Percentiles rank a stretch among this genome's conserved stretches.
phyloP scores from a whole-genome alignment of 345 rosid species.

The Brassica nigra region DNA sequence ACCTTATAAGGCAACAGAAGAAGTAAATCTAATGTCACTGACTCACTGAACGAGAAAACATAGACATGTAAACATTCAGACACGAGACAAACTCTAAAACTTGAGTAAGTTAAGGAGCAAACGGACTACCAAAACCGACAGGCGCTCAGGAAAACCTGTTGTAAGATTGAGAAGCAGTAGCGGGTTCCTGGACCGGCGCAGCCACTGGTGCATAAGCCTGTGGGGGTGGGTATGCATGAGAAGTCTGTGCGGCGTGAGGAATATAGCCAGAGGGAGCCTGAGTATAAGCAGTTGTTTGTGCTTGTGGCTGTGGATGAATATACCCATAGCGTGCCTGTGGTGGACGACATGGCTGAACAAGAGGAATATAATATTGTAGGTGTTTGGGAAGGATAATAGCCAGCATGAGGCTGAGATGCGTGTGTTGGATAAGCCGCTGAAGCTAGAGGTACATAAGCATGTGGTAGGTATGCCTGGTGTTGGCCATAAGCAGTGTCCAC shows the following conservation, averaged over 20 bases:
- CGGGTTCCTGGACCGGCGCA: conserved; percentile 56
- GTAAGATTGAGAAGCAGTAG: conserved; percentile 58
- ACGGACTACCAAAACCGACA: not conserved
- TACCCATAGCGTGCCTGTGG: conserved; percentile 68
- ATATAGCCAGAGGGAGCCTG: not conserved
- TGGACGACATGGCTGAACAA: conserved; percentile 28
- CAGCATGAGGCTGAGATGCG: conserved; percentile 41
- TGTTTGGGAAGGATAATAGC: conserved; percentile 65
- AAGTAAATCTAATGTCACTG: conserved; percentile 9
- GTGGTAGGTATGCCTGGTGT: conserved; percentile 52
- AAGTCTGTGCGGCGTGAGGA: conserved; percentile 76
- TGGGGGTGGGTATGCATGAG: conserved; percentile 60
- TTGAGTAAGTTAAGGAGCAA: conserved; percentile 8
- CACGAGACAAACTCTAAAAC: conserved; percentile 17
- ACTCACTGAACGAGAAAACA: not conserved
- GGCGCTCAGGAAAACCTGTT: conserved; percentile 55
- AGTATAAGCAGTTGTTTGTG: conserved; percentile 38
- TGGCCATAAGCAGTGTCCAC: conserved; percentile 91
- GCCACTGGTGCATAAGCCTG: conserved; percentile 61
- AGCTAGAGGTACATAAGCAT: too few species aligned
- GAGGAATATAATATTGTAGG: conserved; percentile 36
- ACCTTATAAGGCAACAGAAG: not conserved
- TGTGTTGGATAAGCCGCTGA: too few species aligned
- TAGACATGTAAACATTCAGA: conserved; percentile 3
- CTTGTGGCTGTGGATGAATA: conserved; percentile 69